These are phyloP conservation scores for Lentinus brumalis DNA, from an alignment of 768 basidiomycete genomes.

Conservation along the genomic window DNA sequence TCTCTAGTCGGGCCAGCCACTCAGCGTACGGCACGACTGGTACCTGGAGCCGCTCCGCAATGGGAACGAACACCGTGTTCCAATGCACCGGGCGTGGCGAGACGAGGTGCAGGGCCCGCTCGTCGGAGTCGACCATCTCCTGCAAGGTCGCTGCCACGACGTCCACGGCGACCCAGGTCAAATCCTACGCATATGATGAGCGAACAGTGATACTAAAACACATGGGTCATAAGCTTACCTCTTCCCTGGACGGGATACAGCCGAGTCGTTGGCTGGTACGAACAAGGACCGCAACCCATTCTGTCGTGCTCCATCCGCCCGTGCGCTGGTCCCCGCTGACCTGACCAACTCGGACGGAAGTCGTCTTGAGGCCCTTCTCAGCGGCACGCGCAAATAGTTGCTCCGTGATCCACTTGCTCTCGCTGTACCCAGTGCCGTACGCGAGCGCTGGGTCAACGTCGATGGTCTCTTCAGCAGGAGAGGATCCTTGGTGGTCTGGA, in stretches of 20 bases:
- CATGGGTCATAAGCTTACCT: slow-evolving; percentile 33
- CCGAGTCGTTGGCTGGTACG: slow-evolving; percentile 30
- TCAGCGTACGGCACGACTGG: slow-evolving; percentile 25
- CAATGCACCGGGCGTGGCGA: slow-evolving; percentile 30
- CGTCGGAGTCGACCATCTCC: slow-evolving; percentile 17
- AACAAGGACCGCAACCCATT: slow-evolving; percentile 47
- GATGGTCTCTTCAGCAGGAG: slow-evolving; percentile 6
- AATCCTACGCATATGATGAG: background rate
- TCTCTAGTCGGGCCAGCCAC: slow-evolving; percentile 27
- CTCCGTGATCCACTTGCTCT: slow-evolving; percentile 38
- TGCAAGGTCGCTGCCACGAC: slow-evolving; percentile 17
- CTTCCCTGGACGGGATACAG: slow-evolving; percentile 36
- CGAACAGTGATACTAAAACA: background rate
- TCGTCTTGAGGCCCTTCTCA: slow-evolving; percentile 31
- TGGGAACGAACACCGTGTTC: slow-evolving; percentile 18
- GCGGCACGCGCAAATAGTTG: slow-evolving; percentile 34
- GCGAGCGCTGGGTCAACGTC: slow-evolving; percentile 25
- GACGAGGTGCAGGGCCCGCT: slow-evolving; percentile 31
- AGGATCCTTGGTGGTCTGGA: slow-evolving; percentile 7
- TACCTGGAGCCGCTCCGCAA: slow-evolving; percentile 22
- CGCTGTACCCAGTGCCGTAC: slow-evolving; percentile 34
- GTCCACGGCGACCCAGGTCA: slow-evolving; percentile 22
- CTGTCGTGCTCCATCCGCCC: slow-evolving; percentile 35
- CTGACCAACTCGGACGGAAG: slow-evolving; percentile 38
- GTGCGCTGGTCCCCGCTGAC: slow-evolving; percentile 29